Evolutionary conservation across 805 yeast genomes (phyloP).

Genomic region (Saccharomycopsis schoenii): DNA sequence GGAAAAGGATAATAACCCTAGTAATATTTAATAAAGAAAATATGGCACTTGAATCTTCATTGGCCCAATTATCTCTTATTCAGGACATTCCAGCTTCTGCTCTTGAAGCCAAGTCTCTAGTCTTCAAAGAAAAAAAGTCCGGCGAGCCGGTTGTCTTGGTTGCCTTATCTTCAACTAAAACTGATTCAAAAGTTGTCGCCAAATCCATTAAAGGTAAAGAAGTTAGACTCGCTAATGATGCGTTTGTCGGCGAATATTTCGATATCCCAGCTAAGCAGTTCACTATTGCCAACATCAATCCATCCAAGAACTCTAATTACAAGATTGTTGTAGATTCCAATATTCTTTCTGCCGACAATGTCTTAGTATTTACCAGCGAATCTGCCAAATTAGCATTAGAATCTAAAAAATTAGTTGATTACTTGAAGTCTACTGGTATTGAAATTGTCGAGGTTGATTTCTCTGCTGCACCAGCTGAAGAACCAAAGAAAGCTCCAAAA

Average conservation of each 20-base stretch:
- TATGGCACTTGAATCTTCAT: slow-evolving; percentile 47
- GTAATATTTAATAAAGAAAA: not conserved
- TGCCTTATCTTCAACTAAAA: slow-evolving; percentile 60
- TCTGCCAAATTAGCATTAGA: slow-evolving; percentile 41
- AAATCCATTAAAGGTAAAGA: slow-evolving; percentile 64
- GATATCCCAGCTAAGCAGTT: slow-evolving; percentile 49
- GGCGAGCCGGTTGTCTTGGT: slow-evolving; percentile 75
- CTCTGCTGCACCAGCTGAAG: slow-evolving; percentile 29
- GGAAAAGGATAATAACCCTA: not conserved
- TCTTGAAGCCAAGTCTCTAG: slow-evolving; percentile 57
- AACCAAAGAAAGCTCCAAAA: not conserved
- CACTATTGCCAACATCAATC: slow-evolving; percentile 40
- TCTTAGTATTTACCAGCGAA: slow-evolving; percentile 39
- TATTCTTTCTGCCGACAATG: slow-evolving; percentile 30
- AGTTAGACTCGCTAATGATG: slow-evolving; percentile 82
- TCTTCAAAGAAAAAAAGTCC: slow-evolving; percentile 87
- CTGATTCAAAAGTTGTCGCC: slow-evolving; percentile 61
- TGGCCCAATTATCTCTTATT: slow-evolving; percentile 56
- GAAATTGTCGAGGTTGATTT: slow-evolving; percentile 48
- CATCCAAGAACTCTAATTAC: slow-evolving; percentile 44
- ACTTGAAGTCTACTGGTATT: slow-evolving; percentile 40
- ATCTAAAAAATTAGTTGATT: slow-evolving; percentile 38
- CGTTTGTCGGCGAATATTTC: slow-evolving; percentile 57
- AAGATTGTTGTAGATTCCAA: slow-evolving; percentile 50
- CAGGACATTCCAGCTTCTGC: slow-evolving; percentile 44